Percentiles rank a stretch among this genome's conserved stretches.
Evolutionary conservation across 805 yeast genomes (phyloP).

Genomic region (Barnettozyma wickerhamii): DNA sequence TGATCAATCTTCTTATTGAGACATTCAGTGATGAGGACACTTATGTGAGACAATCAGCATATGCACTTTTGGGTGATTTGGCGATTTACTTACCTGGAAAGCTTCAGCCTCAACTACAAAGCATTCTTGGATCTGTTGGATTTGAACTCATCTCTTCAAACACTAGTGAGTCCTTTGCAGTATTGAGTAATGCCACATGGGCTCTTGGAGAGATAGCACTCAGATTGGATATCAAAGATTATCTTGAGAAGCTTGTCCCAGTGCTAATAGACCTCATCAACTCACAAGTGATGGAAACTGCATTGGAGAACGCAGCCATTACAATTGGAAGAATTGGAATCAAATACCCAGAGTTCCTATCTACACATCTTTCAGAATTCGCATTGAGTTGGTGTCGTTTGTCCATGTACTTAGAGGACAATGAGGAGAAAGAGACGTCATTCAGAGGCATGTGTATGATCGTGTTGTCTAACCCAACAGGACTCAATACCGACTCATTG

Average conservation of each 20-base stretch:
- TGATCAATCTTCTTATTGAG: conserved; percentile 59
- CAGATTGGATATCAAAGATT: conserved; percentile 49
- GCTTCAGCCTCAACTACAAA: conserved; percentile 38
- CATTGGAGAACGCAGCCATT: conserved; percentile 83
- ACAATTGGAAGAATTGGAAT: conserved; percentile 85
- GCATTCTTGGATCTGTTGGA: conserved; percentile 60
- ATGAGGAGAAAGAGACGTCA: conserved; percentile 85
- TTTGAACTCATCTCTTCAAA: conserved; percentile 51
- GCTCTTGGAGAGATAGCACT: conserved; percentile 83
- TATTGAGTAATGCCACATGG: conserved; percentile 91
- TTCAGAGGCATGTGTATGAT: conserved; percentile 79
- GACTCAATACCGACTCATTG: conserved; percentile 47
- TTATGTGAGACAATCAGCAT: conserved; percentile 92
- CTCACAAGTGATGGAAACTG: conserved; percentile 54
- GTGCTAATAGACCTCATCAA: conserved; percentile 58
- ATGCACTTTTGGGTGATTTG: conserved; percentile 87
- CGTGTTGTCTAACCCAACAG: conserved; percentile 62
- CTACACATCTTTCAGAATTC: conserved; percentile 55
- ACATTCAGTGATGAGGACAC: conserved; percentile 72
- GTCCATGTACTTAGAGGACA: conserved; percentile 64
- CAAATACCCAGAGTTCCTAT: conserved; percentile 51
- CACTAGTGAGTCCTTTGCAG: conserved; percentile 50
- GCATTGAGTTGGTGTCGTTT: conserved; percentile 67
- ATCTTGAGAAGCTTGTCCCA: conserved; percentile 48
- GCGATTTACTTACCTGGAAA: conserved; percentile 47